A percentile compares a stretch with the other conserved stretches of the same genome.
Conservation (phyloP, 208 protist species). For the Vickermania spadyakhi region DNA sequence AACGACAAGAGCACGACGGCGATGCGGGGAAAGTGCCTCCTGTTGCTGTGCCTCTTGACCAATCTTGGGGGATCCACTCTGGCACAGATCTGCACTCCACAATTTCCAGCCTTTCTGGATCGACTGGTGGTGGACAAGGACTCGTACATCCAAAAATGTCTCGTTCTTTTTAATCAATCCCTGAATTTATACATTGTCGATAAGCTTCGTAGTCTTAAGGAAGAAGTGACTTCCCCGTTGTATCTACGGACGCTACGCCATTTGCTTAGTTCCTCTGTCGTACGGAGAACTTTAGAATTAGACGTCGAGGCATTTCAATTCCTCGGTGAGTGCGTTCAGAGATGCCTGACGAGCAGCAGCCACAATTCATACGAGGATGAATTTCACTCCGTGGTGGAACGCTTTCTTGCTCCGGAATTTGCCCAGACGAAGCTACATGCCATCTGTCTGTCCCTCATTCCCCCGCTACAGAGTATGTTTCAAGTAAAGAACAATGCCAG, state of each 20-base stretch:
- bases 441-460: conserved; percentile 42
- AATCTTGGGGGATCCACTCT: conserved; percentile 42
- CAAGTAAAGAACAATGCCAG: conserved; percentile 27
- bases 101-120: conserved; percentile 39
- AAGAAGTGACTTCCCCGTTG: conserved; percentile 25
- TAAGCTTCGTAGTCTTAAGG: conserved; percentile 37
- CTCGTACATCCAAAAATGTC: conserved; percentile 66
- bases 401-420: conserved; percentile 37
- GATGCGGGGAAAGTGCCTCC: conserved; percentile 64
- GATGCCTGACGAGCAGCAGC: conserved; percentile 41
- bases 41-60: conserved; percentile 57
- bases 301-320: conserved; percentile 38
- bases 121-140: conserved; percentile 56
- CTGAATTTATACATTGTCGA: conserved; percentile 48
- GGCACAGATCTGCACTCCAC: conserved; percentile 26
- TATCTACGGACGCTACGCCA: conserved; percentile 43
- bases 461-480: conserved; percentile 60
- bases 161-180: conserved; percentile 19
- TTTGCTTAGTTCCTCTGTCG: conserved; percentile 31
- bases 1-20: conserved; percentile 33
- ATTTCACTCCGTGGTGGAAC: conserved; percentile 55
- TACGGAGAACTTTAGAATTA: conserved; percentile 34
- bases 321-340: conserved; percentile 59
- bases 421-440: conserved; percentile 30
- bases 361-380: conserved; percentile 52